A percentile compares a stretch with the other conserved stretches of the same genome.
Conservation (phyloP, 805 yeast species). For the Zygosaccharomyces siamensis region DNA sequence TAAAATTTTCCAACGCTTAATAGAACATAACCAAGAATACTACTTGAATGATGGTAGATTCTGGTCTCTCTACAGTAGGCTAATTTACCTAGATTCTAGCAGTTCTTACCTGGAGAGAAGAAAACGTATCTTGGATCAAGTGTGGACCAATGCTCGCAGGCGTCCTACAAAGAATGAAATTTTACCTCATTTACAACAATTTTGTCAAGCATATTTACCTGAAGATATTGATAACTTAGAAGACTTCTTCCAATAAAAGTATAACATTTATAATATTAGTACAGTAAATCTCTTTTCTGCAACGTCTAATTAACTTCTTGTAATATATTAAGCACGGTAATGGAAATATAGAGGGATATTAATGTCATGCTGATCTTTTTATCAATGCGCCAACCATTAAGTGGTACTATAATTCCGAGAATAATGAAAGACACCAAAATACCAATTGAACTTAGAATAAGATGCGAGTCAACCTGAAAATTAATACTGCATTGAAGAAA, state of each 20-base stretch:
- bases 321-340: constrained; percentile 21
- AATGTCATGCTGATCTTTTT: constrained; percentile 37
- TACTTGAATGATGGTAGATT: constrained; percentile 23
- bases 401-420: constrained; percentile 40
- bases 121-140: constrained; percentile 15
- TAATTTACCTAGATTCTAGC: constrained; percentile 25
- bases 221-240: constrained; percentile 27
- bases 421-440: constrained; percentile 38
- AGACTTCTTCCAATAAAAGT: constrained; percentile 9
- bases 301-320: constrained; percentile 12
- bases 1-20: constrained; percentile 20
- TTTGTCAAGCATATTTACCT: constrained; percentile 26
- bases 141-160: constrained; percentile 22
- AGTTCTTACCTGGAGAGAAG: constrained; percentile 28
- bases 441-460: constrained; percentile 39
- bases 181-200: constrained; percentile 12
- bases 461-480: constrained; percentile 38
- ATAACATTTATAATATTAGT: neutral
- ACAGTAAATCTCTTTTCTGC: neutral
- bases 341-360: constrained; percentile 18
- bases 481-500: constrained; percentile 21
- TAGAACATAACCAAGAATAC: constrained; percentile 17
- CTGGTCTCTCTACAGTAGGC: constrained; percentile 28
- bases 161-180: constrained; percentile 7
- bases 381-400: constrained; percentile 44